phyloP scores from a whole-genome alignment of 352 stramenopile genomes.

The Blastocystis sp. region DNA sequence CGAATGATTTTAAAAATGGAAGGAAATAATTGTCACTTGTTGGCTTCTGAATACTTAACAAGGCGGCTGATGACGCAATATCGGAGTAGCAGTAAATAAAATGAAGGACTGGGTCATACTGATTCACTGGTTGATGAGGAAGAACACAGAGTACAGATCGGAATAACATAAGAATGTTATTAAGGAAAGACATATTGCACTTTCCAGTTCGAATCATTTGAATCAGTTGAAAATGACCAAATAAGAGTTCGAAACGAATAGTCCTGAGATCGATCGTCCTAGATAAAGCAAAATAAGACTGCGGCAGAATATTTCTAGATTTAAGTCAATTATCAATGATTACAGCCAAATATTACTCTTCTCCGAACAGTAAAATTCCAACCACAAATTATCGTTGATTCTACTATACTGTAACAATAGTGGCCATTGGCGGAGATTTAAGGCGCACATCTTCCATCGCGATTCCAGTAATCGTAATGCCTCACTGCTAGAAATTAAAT shows the following conservation, averaged over 20 bases:
- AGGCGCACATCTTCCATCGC: constrained; percentile 13
- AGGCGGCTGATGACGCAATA: neutral
- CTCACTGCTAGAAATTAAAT: neutral
- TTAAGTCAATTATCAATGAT: neutral
- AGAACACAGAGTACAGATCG: neutral
- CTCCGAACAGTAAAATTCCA: constrained; percentile 6
- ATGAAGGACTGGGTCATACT: neutral
- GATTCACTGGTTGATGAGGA: neutral
- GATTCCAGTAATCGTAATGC: neutral
- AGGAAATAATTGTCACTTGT: neutral
- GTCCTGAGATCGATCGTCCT: neutral
- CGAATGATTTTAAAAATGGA: neutral
- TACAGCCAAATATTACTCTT: constrained; percentile 41
- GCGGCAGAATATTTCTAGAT: neutral
- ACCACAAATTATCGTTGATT: neutral
- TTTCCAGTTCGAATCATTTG: neutral
- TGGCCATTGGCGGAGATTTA: neutral
- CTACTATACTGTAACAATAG: neutral
- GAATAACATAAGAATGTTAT: neutral
- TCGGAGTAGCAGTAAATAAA: neutral
- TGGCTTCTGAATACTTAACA: neutral
- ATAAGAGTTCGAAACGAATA: neutral
- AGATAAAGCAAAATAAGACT: no score
- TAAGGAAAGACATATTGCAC: no score
- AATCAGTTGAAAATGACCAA: neutral